Evolutionary conservation across 2,329 filamentous ascomycete genomes (phyloP).

Genomic region (Neospermospora avenae): DNA sequence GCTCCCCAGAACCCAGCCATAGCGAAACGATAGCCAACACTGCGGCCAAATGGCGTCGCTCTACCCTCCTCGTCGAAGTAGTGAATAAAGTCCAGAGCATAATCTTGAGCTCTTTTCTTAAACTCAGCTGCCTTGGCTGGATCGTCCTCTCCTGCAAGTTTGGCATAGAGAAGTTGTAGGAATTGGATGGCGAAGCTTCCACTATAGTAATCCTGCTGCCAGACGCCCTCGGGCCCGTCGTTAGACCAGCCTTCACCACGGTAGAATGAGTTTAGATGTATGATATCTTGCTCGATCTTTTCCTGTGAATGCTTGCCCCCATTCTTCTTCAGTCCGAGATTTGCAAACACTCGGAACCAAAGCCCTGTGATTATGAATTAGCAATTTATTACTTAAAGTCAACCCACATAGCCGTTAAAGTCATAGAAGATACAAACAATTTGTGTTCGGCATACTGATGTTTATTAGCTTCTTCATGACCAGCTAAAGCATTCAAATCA

Average conservation of each 20-base stretch:
- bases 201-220: conserved; percentile 85
- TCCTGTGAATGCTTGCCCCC: conserved; percentile 67
- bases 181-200: conserved; percentile 81
- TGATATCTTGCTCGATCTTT: conserved; percentile 69
- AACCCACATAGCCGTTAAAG: too few species aligned
- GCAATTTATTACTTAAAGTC: too few species aligned
- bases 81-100: conserved; percentile 68
- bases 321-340: conserved; percentile 73
- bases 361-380: conserved; percentile 47
- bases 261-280: conserved; percentile 77
- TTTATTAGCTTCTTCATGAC: conserved; percentile 42
- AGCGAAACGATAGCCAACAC: conserved; percentile 77
- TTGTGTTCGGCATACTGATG: conserved; percentile 65
- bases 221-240: conserved; percentile 73
- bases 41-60: conserved; percentile 73
- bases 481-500: not conserved
- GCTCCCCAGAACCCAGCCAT: conserved; percentile 85
- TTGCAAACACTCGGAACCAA: conserved; percentile 84
- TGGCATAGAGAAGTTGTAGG: conserved; percentile 72
- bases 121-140: conserved; percentile 65
- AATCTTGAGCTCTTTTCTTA: conserved; percentile 61
- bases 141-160: conserved; percentile 65
- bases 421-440: conserved; percentile 35
- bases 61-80: conserved; percentile 72
- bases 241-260: conserved; percentile 81